Percentiles rank a stretch among this genome's conserved stretches.
These are phyloP conservation scores for Globisporangium ultimum DNA, from an alignment of 352 stramenopile species.

Conservation along the genomic window DNA sequence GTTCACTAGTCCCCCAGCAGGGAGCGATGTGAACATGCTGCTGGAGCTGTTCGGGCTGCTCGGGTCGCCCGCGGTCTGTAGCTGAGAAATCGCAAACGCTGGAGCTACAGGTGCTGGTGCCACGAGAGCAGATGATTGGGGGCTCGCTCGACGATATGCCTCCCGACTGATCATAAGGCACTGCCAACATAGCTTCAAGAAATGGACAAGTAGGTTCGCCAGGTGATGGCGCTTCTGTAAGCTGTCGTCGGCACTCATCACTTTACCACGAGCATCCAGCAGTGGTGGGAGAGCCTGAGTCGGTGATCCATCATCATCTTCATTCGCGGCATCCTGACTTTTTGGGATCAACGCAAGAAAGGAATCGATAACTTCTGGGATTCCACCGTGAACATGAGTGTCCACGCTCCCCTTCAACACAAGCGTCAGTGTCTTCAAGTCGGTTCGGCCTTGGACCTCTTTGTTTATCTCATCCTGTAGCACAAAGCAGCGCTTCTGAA, in stretches of 20 bases:
- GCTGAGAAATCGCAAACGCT: not conserved
- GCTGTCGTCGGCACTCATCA: conserved; percentile 31
- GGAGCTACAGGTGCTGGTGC: not conserved
- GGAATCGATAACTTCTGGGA: conserved; percentile 68
- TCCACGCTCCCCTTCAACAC: conserved; percentile 82
- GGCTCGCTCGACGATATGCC: conserved; percentile 35
- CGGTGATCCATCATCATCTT: not conserved
- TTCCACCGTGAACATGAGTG: conserved; percentile 70
- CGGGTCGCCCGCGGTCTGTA: conserved; percentile 1
- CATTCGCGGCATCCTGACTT: not conserved
- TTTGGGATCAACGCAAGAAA: conserved; percentile 30
- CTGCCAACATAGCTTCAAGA: conserved; percentile 50
- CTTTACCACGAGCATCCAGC: conserved; percentile 26
- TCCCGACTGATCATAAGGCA: conserved; percentile 62
- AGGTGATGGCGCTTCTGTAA: conserved; percentile 38
- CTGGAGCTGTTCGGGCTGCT: conserved; percentile 3
- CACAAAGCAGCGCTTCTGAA: conserved; percentile 53
- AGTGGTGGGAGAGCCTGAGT: conserved; percentile 10
- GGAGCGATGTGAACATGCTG: not conserved
- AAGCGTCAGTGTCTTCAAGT: conserved; percentile 74
- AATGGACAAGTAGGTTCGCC: conserved; percentile 52
- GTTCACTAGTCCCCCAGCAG: not conserved
- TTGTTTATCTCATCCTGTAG: conserved; percentile 58
- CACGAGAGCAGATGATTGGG: conserved; percentile 8
- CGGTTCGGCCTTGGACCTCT: conserved; percentile 33